Evolutionary conservation across 2,329 filamentous ascomycete species (phyloP), one percentile per base, ranked within the genome.

Genomic region (Trichoderma afroharzianum): DNA sequence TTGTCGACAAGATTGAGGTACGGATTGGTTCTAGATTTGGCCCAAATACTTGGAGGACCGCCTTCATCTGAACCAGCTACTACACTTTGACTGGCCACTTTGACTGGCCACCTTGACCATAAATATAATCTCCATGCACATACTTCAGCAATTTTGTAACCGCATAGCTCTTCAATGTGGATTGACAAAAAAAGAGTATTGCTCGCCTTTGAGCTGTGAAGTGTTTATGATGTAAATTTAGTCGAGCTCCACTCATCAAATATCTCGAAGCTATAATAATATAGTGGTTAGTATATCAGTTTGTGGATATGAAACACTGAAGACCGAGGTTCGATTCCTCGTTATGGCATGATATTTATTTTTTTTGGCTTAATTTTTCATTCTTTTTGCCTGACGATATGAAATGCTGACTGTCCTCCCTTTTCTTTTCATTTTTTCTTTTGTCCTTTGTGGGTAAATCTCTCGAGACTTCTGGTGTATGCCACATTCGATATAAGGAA

Each of bases 311-410:
- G 53, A 74, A 73, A 15, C 77, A 78, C 77, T 78, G 77, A 73
- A 75, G 76, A 77, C 74, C 74, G 76, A 77, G 76, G 77, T 78
- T 77, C 77, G 77, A 78, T 72, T 78, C 77, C 77, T 77, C 75
- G 75, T 71, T 74, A 73, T 68, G 76, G 75, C 75, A 76, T 39
- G 14, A 9, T 64, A 32, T 33, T 59, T 36, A 7, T 11, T 15
- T 61, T 36, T 69, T 61, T 53, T n/a, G n/a, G n/a, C 6, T 7
- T n/a, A 14, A 4, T 36, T 28, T 58, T 14, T 21, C 21, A n/a
- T 18, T 11, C 7, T 18, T 39, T 39, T 62, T 43, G 5, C 15
- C 39, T 18, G 32, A 24, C 3, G 21, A 9, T 36, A 33, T 24
- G 18, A 39, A 18, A 18, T 39, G 36, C 36, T 39, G n/a, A n/a